Base-by-base conservation (phyloP, 1,139 yeast species). In the Candida tetrigidarum region DNA sequence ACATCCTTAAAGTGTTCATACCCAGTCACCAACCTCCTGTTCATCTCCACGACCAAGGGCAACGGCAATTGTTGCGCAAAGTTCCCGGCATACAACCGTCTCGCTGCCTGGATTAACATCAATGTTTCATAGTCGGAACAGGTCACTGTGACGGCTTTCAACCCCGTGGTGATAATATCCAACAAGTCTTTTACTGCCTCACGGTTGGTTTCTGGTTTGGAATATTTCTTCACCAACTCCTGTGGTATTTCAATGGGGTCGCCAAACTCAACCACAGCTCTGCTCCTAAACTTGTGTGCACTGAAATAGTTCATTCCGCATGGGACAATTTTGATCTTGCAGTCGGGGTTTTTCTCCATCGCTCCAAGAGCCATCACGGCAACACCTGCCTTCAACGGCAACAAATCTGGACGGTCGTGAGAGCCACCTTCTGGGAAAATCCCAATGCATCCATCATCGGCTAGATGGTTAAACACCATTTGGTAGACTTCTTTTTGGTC, bases 281-380 rank as follows among this genome's bases (percentile, higher is more conserved):
- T 78, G 2, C 97, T 90, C 62, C 98, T 78, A 66, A 93, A 93
- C 62, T 87, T 89, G 66, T 93, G 96, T 10, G 98, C 93, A 64
- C 90, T 96, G 76, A 93, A 93, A 66, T 93, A 93, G 67, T 93
- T 93, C 93, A 93, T 85, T 32, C 99, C 99, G 55, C 96, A 89
- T 4, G 98, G 98, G 18, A 93, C 96, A 52, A 93, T 87, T 55
- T 86, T 84, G 7, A 93, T 91, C 41, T 83, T 81, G 50, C 86
- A 81, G 37, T 80, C 75, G 0, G 95, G 90, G 49, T 81, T 76
- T 41, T 79, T 74, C 14, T 84, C 88, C 76, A 89, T 78, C 0
- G 98, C 95, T 15, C 98, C 98, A 16, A 93, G 71, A 0, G 98
- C 98, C 98, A 93, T 93, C 43, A 93, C 86, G 2, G 97, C 98